These are phyloP conservation scores for Boletus bicolor DNA, from an alignment of 768 basidiomycete species.

Conservation along the genomic window DNA sequence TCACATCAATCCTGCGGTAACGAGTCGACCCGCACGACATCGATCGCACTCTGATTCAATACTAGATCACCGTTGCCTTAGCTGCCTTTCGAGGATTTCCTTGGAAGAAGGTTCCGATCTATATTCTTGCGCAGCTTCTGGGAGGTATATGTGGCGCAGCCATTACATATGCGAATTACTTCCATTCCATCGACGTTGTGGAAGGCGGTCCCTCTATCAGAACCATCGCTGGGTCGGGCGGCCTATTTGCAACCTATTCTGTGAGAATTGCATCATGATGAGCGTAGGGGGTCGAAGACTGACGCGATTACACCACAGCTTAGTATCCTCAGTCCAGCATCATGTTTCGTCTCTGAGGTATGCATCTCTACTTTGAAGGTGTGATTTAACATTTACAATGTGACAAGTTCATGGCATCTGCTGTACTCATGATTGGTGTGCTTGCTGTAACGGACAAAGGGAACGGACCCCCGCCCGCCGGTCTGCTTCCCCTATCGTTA, in stretches of 20 bases:
- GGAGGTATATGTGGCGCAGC: conserved; percentile 53
- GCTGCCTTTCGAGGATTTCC: conserved; percentile 70
- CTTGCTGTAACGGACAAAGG: conserved; percentile 51
- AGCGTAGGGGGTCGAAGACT: background rate
- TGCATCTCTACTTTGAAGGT: background rate
- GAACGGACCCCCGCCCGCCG: conserved; percentile 46
- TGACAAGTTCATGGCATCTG: conserved; percentile 50
- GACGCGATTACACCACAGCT: conserved; percentile 18
- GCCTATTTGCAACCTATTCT: conserved; percentile 54
- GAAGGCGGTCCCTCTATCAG: conserved; percentile 51
- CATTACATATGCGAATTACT: conserved; percentile 56
- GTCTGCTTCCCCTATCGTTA: conserved; percentile 50
- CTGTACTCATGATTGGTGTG: conserved; percentile 48
- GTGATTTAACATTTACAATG: background rate
- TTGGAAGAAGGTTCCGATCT: conserved; percentile 71
- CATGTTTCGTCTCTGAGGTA: conserved; percentile 44
- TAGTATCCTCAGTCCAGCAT: conserved; percentile 36
- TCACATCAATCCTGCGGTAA: conserved; percentile 66
- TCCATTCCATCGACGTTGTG: conserved; percentile 56
- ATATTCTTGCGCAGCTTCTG: conserved; percentile 55
- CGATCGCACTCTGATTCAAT: background rate
- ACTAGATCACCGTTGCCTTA: conserved; percentile 59
- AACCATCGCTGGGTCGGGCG: conserved; percentile 48
- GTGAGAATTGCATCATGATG: conserved; percentile 30
- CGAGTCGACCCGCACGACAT: conserved; percentile 5